Evolutionary conservation across 768 basidiomycete genomes (phyloP).

Genomic region (Tylopilus rubrobrunneus): DNA sequence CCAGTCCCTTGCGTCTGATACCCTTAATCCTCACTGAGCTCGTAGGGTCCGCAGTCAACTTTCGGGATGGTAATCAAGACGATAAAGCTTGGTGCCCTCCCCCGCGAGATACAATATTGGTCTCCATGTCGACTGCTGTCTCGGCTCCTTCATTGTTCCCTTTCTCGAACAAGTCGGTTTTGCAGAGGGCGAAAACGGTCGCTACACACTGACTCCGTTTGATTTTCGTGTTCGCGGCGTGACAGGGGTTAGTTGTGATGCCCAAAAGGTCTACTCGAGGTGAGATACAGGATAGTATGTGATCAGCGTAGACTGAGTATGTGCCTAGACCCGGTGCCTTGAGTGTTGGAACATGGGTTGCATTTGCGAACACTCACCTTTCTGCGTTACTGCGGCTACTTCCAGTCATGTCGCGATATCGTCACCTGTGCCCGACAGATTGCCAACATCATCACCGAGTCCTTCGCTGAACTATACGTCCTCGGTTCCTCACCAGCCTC

Average conservation of each 20-base stretch:
- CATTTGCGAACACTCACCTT: neutral
- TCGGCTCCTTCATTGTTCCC: slow-evolving; percentile 91
- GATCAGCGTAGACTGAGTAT: neutral
- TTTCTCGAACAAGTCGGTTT: slow-evolving; percentile 72
- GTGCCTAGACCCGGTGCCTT: slow-evolving; percentile 77
- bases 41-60: slow-evolving; percentile 83
- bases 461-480: slow-evolving; percentile 81
- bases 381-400: slow-evolving; percentile 65
- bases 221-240: slow-evolving; percentile 92
- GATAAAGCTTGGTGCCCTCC: slow-evolving; percentile 78
- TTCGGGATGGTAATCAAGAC: slow-evolving; percentile 84
- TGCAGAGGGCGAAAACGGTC: slow-evolving; percentile 35
- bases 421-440: slow-evolving; percentile 72
- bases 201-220: slow-evolving; percentile 62
- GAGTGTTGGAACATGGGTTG: slow-evolving; percentile 92
- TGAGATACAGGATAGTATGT: slow-evolving; percentile 30
- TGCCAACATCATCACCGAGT: slow-evolving; percentile 56
- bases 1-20: slow-evolving; percentile 41
- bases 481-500: slow-evolving; percentile 89
- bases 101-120: slow-evolving; percentile 72
- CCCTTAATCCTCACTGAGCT: slow-evolving; percentile 40
- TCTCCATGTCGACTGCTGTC: slow-evolving; percentile 91
- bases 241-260: slow-evolving; percentile 93
- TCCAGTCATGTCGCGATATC: slow-evolving; percentile 78
- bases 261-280: slow-evolving; percentile 82